A percentile compares a stretch with the other conserved stretches of the same genome.
Evolutionary conservation across 345 rosid species (phyloP).

Genomic region (Cardamine occulta): DNA sequence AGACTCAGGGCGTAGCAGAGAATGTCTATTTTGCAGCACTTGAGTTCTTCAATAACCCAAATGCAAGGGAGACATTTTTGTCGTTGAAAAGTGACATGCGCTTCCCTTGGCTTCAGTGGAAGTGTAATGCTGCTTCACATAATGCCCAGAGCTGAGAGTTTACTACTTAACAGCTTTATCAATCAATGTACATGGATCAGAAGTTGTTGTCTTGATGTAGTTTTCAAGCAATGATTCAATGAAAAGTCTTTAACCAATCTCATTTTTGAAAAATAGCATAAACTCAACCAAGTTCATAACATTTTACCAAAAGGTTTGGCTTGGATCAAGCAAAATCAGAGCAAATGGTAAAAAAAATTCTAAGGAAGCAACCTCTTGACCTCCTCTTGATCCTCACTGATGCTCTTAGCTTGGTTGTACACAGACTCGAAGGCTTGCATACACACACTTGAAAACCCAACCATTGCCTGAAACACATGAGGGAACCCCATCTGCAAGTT

Average conservation of each 20-base stretch:
- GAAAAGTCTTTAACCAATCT: constrained; percentile 15
- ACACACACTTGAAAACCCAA: constrained; percentile 92
- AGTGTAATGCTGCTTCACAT: constrained; percentile 40
- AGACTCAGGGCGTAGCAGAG: constrained; percentile 45
- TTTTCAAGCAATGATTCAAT: constrained; percentile 1
- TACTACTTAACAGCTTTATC: neutral
- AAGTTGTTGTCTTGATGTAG: neutral
- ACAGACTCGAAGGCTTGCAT: constrained; percentile 85
- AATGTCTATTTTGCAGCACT: constrained; percentile 56
- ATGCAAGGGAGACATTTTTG: constrained; percentile 61
- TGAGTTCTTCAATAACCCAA: constrained; percentile 51
- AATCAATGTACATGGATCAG: constrained; percentile 16
- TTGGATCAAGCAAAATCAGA: constrained; percentile 13
- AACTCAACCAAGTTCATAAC: constrained; percentile 38
- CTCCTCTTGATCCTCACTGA: constrained; percentile 49
- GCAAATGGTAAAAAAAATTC: constrained; percentile 12
- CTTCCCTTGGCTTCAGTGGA: constrained; percentile 53
- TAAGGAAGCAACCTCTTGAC: constrained; percentile 42
- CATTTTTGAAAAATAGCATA: constrained; percentile 28
- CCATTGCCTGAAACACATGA: constrained; percentile 85
- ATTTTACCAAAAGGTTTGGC: constrained; percentile 27
- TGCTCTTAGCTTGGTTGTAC: constrained; percentile 69
- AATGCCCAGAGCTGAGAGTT: neutral
- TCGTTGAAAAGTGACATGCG: constrained; percentile 52
- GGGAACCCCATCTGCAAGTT: constrained; percentile 97